phyloP scores from a whole-genome alignment of 2,329 filamentous ascomycete species.

The Penicillium sp. region DNA sequence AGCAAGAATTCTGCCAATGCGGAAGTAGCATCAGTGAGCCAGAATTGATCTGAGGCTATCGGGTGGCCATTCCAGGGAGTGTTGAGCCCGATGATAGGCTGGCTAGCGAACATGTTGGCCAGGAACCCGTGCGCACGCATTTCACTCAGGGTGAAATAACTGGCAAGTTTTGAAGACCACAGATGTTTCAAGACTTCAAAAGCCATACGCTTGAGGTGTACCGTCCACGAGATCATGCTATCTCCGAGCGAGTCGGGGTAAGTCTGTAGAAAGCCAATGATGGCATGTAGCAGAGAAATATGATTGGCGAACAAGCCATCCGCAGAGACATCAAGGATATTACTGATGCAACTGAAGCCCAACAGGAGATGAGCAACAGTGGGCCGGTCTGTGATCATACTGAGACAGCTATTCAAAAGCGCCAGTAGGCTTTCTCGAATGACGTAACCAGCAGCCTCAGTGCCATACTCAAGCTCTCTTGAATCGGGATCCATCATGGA shows the following conservation, averaged over 20 bases:
- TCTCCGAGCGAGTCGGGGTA: constrained; percentile 68
- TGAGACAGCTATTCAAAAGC: constrained; percentile 80
- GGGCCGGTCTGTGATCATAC: constrained; percentile 73
- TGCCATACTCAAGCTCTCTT: constrained; percentile 74
- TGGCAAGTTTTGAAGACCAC: constrained; percentile 82
- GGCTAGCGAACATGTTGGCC: constrained; percentile 74
- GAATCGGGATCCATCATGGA: constrained; percentile 67
- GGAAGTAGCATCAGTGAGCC: constrained; percentile 67
- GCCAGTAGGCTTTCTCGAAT: constrained; percentile 85
- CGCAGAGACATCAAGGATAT: constrained; percentile 68
- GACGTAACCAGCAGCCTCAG: constrained; percentile 72
- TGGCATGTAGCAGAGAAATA: constrained; percentile 79
- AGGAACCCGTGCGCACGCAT: constrained; percentile 79
- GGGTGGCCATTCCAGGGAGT: constrained; percentile 75
- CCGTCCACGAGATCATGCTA: constrained; percentile 68
- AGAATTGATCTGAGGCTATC: constrained; percentile 67
- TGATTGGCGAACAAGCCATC: constrained; percentile 72
- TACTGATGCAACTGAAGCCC: constrained; percentile 79
- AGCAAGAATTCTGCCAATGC: constrained; percentile 78
- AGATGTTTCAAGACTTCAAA: constrained; percentile 78
- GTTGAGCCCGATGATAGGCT: constrained; percentile 70
- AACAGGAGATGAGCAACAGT: constrained; percentile 89
- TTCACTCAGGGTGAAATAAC: constrained; percentile 74
- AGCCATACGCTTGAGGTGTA: constrained; percentile 69
- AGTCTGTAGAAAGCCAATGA: constrained; percentile 72